These are phyloP conservation scores for Phytophthora brassicae DNA, from an alignment of 352 stramenopile species.

Conservation along the genomic window DNA sequence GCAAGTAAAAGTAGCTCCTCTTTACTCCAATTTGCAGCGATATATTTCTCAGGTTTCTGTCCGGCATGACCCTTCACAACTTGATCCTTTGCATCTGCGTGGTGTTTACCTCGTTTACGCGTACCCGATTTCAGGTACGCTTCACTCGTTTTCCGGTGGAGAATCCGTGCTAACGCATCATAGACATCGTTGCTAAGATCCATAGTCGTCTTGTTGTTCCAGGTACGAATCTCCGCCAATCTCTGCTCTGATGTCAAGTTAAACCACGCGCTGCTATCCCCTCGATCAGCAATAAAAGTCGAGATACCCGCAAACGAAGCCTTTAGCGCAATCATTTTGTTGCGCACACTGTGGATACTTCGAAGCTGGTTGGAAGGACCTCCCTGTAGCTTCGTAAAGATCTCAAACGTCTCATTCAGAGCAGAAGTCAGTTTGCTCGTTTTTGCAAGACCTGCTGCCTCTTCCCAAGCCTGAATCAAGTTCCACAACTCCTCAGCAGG, in stretches of 20 bases:
- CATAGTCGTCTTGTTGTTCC: constrained; percentile 38
- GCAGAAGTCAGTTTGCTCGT: constrained; percentile 23
- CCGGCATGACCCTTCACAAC: constrained; percentile 17
- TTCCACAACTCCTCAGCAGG: constrained; percentile 33
- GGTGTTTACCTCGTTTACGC: constrained; percentile 9
- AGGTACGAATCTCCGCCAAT: constrained; percentile 27
- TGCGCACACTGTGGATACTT: constrained; percentile 35
- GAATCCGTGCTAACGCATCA: constrained; percentile 27
- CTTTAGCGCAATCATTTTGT: constrained; percentile 49
- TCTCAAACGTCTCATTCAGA: constrained; percentile 24
- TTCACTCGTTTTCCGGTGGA: constrained; percentile 18
- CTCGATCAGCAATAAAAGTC: constrained; percentile 25
- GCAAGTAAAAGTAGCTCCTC: constrained; percentile 35
- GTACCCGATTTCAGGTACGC: constrained; percentile 6
- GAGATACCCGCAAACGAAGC: constrained; percentile 31
- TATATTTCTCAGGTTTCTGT: constrained; percentile 27
- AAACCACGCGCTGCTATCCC: constrained; percentile 33
- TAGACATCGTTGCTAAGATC: constrained; percentile 37
- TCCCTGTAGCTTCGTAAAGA: constrained; percentile 33
- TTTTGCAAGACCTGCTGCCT: constrained; percentile 13
- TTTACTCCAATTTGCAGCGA: constrained; percentile 36
- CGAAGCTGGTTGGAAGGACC: constrained; percentile 19
- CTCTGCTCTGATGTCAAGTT: constrained; percentile 27
- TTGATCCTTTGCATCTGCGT: constrained; percentile 9
- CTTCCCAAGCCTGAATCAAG: constrained; percentile 37